A percentile compares a stretch with the other conserved stretches of the same genome.
Conservation (phyloP, 441 rosid genomes). For the Populus hybrid region DNA sequence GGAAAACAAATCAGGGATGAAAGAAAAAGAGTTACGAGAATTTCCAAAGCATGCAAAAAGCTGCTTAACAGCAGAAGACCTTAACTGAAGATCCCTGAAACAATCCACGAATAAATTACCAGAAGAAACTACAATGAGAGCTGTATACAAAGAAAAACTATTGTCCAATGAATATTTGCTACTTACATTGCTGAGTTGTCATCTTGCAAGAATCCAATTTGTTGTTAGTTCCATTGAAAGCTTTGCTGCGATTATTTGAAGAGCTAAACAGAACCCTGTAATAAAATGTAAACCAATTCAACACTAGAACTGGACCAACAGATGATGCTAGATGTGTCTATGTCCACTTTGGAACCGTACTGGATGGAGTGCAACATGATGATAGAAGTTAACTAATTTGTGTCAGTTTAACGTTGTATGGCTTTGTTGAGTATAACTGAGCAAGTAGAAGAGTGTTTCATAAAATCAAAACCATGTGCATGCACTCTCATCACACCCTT, state of each 20-base stretch:
- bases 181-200: constrained; percentile 46
- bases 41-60: neutral
- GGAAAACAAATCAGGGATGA: constrained; percentile 21
- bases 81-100: neutral
- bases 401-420: neutral
- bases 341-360: neutral
- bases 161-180: constrained; percentile 1
- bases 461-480: constrained; percentile 4
- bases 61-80: neutral
- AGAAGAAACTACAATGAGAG: constrained; percentile 2
- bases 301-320: constrained; percentile 6
- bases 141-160: constrained; percentile 1
- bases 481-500: neutral
- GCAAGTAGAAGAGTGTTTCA: neutral
- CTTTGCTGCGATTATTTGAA: constrained; percentile 26
- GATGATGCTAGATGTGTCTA: neutral
- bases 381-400: neutral
- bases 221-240: constrained; percentile 24
- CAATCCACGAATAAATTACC: neutral
- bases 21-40: neutral
- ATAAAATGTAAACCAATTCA: constrained; percentile 20
- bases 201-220: constrained; percentile 28
- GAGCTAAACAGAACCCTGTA: constrained; percentile 27
- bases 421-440: neutral
- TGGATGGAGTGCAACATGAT: neutral